Conservation (phyloP, 345 rosid genomes). For the Aegle marmelos region DNA sequence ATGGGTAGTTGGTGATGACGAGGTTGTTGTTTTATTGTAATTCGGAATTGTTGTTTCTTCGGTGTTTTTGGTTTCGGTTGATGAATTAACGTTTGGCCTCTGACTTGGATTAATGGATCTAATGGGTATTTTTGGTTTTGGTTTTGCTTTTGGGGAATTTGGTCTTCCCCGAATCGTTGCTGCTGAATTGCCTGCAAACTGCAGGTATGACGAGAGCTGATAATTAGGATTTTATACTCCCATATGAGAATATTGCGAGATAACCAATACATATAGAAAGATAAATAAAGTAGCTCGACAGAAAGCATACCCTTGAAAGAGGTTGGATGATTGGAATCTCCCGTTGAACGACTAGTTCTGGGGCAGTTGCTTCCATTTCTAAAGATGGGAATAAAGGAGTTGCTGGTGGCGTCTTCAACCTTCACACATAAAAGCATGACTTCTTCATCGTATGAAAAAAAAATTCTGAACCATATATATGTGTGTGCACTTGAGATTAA, state of each 20-base stretch:
- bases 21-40: slow-evolving; percentile 16
- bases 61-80: slow-evolving; percentile 15
- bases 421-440: slow-evolving; percentile 9
- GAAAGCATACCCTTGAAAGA: slow-evolving; percentile 38
- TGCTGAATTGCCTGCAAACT: slow-evolving; percentile 34
- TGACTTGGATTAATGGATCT: slow-evolving; percentile 28
- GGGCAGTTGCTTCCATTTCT: slow-evolving; percentile 57
- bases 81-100: slow-evolving; percentile 14
- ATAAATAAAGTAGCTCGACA: neutral
- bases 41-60: slow-evolving; percentile 10
- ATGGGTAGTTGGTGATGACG: neutral
- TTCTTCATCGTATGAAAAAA: neutral
- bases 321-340: slow-evolving; percentile 50
- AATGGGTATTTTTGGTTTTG: slow-evolving; percentile 28
- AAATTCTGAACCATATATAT: neutral
- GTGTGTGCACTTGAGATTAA: too few species aligned
- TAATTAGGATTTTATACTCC: neutral
- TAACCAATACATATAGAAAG: too few species aligned
- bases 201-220: neutral
- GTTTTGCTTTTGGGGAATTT: slow-evolving; percentile 25
- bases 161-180: slow-evolving; percentile 16
- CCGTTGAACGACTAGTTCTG: slow-evolving; percentile 36
- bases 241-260: too few species aligned
- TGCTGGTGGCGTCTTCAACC: slow-evolving; percentile 75
- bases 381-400: slow-evolving; percentile 69